Percentiles rank a stretch among this genome's conserved stretches.
Conservation (phyloP, 441 rosid genomes). For the Biscutella laevigata region DNA sequence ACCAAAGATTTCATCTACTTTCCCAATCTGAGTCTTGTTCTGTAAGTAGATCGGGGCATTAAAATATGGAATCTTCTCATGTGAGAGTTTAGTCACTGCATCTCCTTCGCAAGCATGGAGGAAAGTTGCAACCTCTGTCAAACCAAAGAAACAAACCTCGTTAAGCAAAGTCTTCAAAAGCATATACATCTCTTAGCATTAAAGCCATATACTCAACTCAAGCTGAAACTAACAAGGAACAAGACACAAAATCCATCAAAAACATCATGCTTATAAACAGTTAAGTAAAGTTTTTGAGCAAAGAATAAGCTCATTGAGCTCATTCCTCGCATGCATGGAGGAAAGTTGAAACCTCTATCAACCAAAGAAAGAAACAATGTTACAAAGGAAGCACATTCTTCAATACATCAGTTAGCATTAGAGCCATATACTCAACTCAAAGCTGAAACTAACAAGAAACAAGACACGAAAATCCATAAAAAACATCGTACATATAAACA, state of each 20-base stretch:
- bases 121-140: conserved; percentile 73
- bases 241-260: too few relatives aligned
- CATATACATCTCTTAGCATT: too few relatives aligned
- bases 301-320: too few relatives aligned
- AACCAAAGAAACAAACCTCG: background rate
- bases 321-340: too few relatives aligned
- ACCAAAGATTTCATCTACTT: conserved; percentile 90
- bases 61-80: conserved; percentile 77
- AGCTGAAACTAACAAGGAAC: too few relatives aligned
- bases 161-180: background rate
- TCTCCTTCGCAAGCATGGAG: conserved; percentile 90
- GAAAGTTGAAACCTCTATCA: too few relatives aligned
- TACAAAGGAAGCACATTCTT: too few relatives aligned
- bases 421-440: background rate
- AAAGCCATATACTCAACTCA: too few relatives aligned
- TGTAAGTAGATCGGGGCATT: conserved; percentile 76
- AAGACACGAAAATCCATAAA: background rate
- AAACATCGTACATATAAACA: background rate
- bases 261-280: too few relatives aligned
- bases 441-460: background rate
- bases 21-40: conserved; percentile 91
- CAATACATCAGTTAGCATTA: background rate
- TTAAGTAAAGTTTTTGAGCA: too few relatives aligned
- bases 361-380: too few relatives aligned
- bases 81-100: conserved; percentile 76